Base-by-base conservation (phyloP, 139 green algal species). In the Zygnema cylindricum region DNA sequence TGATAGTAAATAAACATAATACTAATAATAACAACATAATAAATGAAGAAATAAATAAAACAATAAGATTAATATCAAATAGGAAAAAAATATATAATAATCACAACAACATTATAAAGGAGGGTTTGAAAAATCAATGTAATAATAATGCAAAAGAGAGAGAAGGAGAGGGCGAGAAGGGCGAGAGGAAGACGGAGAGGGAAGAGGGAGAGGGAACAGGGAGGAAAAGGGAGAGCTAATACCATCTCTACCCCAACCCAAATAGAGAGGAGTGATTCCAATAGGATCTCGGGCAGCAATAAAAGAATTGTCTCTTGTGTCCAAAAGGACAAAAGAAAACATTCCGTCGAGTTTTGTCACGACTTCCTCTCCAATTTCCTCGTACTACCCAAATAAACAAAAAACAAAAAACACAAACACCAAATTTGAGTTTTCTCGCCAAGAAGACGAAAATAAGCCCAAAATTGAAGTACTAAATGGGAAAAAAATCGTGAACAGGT, bases 251-350 rank as follows among this genome's bases (percentile, higher is more conserved):
- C 97, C 97, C 87, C 96, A 98, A 0, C 86, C 93, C 40, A 95
- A 91, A 94, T 99, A 99, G 85, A 99, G 85, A 41, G 95, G 94
- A 82, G 94, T 97, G 77, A 98, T 96, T 82, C 97, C 97, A 41
- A 99, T 97, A 38, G 96, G 95, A 92, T 99, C 97, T 0, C 97
- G 88, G 0, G 94, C 96, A 39, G 94, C 96, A 41, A 94, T 94
- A 87, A 97, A 96, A 54, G 90, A 90, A 73, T 93, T 92, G 7
- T 91, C 95, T 57, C 81, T 63, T 63, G 94, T 93, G 84, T 98
- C 95, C 38, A 93, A 91, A 33, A 98, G 86, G 57, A 95, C 93
- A 76, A 95, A 96, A 16, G 95, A 95, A 82, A 99, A 99, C 93
- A 98, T 98, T 89, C 97, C 97, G 86, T 99, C 97, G 69, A 99